Evolutionary conservation across 257 asterid species (phyloP).

Genomic region (Apocynum venetum): DNA sequence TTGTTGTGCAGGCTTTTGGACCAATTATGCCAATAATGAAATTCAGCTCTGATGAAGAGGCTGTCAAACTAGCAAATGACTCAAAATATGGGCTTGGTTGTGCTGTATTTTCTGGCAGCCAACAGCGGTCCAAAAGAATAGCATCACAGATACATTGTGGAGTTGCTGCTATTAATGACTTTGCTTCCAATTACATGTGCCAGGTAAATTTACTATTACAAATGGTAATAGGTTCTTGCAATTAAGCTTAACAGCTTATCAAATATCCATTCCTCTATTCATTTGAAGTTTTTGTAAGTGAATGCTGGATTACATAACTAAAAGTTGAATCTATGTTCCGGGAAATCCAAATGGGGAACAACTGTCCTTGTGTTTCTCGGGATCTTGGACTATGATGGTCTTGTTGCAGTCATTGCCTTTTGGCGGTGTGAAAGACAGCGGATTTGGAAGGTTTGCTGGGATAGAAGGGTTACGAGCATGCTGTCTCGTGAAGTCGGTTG

Average conservation of each 20-base stretch:
- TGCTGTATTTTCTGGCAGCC: conserved; percentile 98
- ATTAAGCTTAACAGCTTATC: background rate
- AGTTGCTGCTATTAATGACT: conserved; percentile 85
- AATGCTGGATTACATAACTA: background rate
- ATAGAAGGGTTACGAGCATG: conserved; percentile 94
- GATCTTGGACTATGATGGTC: background rate
- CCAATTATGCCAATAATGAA: conserved; percentile 95
- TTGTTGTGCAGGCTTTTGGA: conserved; percentile 80
- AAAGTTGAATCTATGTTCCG: background rate
- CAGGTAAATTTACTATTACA: conserved; percentile 50
- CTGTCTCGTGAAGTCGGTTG: conserved; percentile 90
- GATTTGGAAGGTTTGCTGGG: conserved; percentile 97
- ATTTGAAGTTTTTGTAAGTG: background rate
- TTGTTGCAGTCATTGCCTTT: conserved; percentile 82
- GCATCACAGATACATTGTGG: conserved; percentile 90
- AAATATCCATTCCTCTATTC: background rate
- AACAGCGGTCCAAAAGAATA: conserved; percentile 65
- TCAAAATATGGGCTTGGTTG: conserved; percentile 96
- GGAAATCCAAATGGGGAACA: background rate
- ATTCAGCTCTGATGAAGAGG: conserved; percentile 92
- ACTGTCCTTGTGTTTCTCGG: background rate
- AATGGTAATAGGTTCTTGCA: background rate
- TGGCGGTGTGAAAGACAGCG: conserved; percentile 97
- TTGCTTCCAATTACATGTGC: conserved; percentile 91
- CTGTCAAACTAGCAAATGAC: conserved; percentile 77